Evolutionary conservation across 495 filamentous ascomycete genomes (phyloP).

Genomic region (Penicilliopsis zonata): DNA sequence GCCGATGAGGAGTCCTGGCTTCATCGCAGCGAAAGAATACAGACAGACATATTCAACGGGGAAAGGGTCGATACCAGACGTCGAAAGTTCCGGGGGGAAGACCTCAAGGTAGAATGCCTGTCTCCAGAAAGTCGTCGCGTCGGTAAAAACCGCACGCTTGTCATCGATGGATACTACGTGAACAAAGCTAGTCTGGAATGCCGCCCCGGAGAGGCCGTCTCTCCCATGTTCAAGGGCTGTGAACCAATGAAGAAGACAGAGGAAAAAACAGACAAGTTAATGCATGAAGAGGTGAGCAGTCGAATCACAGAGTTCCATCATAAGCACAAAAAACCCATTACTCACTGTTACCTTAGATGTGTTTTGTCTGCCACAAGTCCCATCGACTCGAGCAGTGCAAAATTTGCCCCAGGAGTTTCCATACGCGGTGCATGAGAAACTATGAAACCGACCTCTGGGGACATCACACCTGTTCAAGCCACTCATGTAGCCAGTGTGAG

Average conservation of each 20-base stretch:
- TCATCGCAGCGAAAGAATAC: slow-evolving; percentile 43
- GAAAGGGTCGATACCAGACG: slow-evolving; percentile 13
- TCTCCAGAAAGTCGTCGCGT: slow-evolving; percentile 20
- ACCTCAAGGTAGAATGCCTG: neutral
- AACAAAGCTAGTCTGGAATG: slow-evolving; percentile 45
- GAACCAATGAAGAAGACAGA: slow-evolving; percentile 22
- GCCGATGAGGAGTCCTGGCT: slow-evolving; percentile 48
- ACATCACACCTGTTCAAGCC: slow-evolving; percentile 44
- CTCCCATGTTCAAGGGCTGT: slow-evolving; percentile 12
- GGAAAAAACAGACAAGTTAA: slow-evolving; percentile 27
- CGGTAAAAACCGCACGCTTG: slow-evolving; percentile 48
- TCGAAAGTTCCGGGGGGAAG: slow-evolving; percentile 25
- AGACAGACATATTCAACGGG: slow-evolving; percentile 48
- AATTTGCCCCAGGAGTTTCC: slow-evolving; percentile 46
- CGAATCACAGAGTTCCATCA: neutral
- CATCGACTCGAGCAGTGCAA: slow-evolving; percentile 36
- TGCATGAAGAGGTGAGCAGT: slow-evolving; percentile 33
- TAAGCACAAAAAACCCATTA: too few relatives aligned
- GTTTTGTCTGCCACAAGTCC: slow-evolving; percentile 42
- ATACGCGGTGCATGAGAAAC: slow-evolving; percentile 37
- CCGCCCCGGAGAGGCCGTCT: slow-evolving; percentile 41
- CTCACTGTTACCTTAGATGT: slow-evolving; percentile 23
- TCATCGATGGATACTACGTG: slow-evolving; percentile 48
- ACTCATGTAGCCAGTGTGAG: slow-evolving; percentile 42
- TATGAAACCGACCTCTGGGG: slow-evolving; percentile 16